These are phyloP conservation scores for Blastocystis sp. DNA, from an alignment of 352 stramenopile species.

Conservation along the genomic window DNA sequence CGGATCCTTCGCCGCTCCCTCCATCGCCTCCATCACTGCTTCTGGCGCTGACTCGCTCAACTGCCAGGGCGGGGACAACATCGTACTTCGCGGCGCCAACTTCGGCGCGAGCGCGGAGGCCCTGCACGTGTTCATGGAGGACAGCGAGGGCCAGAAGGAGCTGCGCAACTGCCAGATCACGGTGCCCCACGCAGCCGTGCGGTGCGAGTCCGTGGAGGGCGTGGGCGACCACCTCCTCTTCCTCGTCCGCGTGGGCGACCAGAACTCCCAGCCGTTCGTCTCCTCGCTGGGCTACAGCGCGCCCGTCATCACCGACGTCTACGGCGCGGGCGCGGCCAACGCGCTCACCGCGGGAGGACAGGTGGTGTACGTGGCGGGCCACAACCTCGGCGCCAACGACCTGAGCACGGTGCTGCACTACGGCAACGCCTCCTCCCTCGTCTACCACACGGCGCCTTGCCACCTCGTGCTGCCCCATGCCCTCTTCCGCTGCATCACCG, in stretches of 20 bases:
- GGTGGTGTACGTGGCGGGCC: conserved; percentile 15
- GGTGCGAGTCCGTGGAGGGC: conserved; percentile 10
- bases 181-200: background rate
- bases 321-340: conserved; percentile 17
- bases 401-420: background rate
- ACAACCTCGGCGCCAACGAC: conserved; percentile 23
- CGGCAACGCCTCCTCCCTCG: background rate
- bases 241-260: background rate
- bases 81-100: background rate
- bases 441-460: conserved; percentile 1
- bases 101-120: background rate
- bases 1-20: background rate
- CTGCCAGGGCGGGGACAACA: background rate
- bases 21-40: background rate
- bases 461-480: conserved; percentile 8
- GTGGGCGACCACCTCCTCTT: background rate
- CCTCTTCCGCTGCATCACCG: conserved; percentile 25
- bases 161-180: background rate
- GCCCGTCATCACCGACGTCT: conserved; percentile 14
- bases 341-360: conserved; percentile 29
- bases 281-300: conserved; percentile 13
- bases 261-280: conserved; percentile 8
- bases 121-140: background rate
- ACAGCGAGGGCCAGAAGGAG: background rate
- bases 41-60: background rate